Evolutionary conservation across 2,329 filamentous ascomycete genomes (phyloP).

Genomic region (Exophiala sp.): DNA sequence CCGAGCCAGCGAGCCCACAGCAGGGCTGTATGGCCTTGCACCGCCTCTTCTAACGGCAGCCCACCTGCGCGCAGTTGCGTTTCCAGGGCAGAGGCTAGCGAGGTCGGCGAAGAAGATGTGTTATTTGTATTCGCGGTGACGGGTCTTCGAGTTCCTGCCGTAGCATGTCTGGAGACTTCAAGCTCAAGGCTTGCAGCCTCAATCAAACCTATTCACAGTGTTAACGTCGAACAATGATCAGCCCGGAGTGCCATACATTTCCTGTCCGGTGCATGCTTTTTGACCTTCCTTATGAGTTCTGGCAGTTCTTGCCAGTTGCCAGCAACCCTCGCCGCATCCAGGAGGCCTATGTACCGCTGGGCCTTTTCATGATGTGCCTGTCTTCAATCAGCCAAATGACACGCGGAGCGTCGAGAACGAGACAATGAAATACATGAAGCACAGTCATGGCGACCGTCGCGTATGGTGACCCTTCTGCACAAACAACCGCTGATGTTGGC

Average conservation of each 20-base stretch:
- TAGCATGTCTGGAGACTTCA: conserved; percentile 54
- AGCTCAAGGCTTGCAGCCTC: conserved; percentile 64
- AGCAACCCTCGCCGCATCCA: conserved; percentile 82
- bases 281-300: conserved; percentile 85
- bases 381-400: conserved; percentile 6
- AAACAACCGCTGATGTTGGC: not conserved
- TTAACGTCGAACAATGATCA: conserved; percentile 11
- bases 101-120: conserved; percentile 13
- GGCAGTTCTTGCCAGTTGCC: conserved; percentile 81
- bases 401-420: not conserved
- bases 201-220: conserved; percentile 52
- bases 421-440: conserved; percentile 5
- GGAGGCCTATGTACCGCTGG: conserved; percentile 68
- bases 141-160: conserved; percentile 29
- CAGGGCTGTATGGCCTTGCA: conserved; percentile 76
- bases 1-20: conserved; percentile 50
- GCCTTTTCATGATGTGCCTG: conserved; percentile 63
- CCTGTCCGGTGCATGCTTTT: conserved; percentile 82
- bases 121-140: conserved; percentile 30
- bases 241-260: conserved; percentile 57
- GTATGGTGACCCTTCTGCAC: not conserved
- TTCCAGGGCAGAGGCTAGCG: conserved; percentile 34
- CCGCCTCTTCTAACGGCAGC: conserved; percentile 47
- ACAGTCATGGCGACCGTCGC: conserved; percentile 28
- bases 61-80: conserved; percentile 11